Percentiles rank a stretch among this genome's conserved stretches.
phyloP scores from a whole-genome alignment of 495 filamentous ascomycete species.

The Hypoxylon trugodes region DNA sequence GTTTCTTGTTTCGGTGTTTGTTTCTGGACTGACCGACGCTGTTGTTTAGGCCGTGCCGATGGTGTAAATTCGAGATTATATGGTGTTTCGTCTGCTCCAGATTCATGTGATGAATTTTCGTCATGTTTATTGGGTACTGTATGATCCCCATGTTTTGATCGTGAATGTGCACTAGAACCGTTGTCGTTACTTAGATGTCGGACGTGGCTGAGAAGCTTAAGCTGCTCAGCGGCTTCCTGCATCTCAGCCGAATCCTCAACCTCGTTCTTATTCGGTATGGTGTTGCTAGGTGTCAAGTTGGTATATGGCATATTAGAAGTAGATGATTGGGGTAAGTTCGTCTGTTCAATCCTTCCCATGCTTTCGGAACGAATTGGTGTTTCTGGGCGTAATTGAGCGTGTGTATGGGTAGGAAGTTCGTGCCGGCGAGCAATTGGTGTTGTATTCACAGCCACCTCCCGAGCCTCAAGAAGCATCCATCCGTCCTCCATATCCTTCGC shows the following conservation, averaged over 20 bases:
- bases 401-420: conserved; percentile 36
- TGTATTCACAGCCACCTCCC: conserved; percentile 42
- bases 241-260: conserved; percentile 66
- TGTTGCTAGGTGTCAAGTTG: conserved; percentile 31
- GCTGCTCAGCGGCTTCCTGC: conserved; percentile 66
- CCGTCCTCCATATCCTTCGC: conserved; percentile 60
- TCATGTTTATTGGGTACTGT: conserved; percentile 40
- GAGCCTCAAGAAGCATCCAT: conserved; percentile 56
- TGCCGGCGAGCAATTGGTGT: conserved; percentile 43
- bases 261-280: conserved; percentile 52
- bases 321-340: conserved; percentile 26
- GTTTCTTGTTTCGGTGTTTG: conserved; percentile 62
- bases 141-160: conserved; percentile 23
- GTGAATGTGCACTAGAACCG: conserved; percentile 35
- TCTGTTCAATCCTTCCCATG: conserved; percentile 35
- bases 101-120: conserved; percentile 55
- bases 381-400: conserved; percentile 45
- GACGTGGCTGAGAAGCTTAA: conserved; percentile 66
- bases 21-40: conserved; percentile 59
- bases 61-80: conserved; percentile 52
- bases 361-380: conserved; percentile 44
- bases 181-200: conserved; percentile 57
- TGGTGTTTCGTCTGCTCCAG: conserved; percentile 48
- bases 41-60: conserved; percentile 51
- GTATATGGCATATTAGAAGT: conserved; percentile 33